phyloP scores from a whole-genome alignment of 345 rosid species.

The Psidium guajava region DNA sequence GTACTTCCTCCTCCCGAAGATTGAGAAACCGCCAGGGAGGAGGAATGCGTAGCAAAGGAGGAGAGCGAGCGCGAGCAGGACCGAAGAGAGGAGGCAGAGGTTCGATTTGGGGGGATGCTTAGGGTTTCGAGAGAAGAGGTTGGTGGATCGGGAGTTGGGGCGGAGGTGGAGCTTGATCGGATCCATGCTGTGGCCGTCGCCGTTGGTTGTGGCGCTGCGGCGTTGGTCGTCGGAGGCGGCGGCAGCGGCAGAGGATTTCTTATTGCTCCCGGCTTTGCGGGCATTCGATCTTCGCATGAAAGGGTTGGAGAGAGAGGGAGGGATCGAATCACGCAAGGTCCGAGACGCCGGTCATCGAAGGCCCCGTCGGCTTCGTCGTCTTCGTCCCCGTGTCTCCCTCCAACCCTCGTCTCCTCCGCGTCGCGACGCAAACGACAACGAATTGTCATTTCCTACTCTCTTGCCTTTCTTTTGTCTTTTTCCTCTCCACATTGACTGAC shows the following conservation, averaged over 20 bases:
- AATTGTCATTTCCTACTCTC: not conserved
- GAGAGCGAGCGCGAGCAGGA: slow-evolving; percentile 9
- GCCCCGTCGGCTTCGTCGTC: not conserved
- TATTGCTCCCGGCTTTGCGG: slow-evolving; percentile 22
- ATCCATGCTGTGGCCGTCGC: slow-evolving; percentile 31
- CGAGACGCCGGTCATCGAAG: not conserved
- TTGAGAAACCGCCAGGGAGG: not conserved
- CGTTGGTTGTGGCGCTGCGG: not conserved
- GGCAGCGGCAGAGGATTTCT: not conserved
- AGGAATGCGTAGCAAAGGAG: slow-evolving; percentile 15
- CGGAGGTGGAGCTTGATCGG: slow-evolving; percentile 34
- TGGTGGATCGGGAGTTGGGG: slow-evolving; percentile 31
- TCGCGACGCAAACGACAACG: not conserved
- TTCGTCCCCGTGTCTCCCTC: not conserved
- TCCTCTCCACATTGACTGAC: not conserved
- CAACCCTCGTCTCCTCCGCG: not conserved
- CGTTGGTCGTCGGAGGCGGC: not conserved
- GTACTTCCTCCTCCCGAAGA: slow-evolving; percentile 10
- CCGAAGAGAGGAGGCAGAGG: slow-evolving; percentile 12
- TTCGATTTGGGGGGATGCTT: slow-evolving; percentile 14
- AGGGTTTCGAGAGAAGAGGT: slow-evolving; percentile 19
- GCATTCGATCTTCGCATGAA: slow-evolving; percentile 86
- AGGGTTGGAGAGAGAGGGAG: not conserved
- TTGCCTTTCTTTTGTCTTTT: not conserved
- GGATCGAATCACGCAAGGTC: slow-evolving; percentile 1